Conservation (phyloP, 345 rosid genomes). For the Eucalyptus cloeziana region DNA sequence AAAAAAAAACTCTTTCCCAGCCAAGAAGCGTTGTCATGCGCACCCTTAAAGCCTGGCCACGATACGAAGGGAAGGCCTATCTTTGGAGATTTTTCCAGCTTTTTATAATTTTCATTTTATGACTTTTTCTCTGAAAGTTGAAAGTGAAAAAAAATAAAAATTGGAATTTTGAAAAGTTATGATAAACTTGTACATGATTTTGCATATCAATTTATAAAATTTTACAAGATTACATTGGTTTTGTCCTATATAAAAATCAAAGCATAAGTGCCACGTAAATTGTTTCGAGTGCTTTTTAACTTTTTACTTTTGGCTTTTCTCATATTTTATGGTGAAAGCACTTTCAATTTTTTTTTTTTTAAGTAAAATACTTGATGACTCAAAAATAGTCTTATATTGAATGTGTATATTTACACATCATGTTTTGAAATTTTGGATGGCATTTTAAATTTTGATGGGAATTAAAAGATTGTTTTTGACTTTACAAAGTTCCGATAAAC, state of each 20-base stretch:
- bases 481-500: no score
- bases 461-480: no score
- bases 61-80: background rate
- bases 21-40: no score
- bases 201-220: background rate
- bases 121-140: background rate
- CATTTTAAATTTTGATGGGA: no score
- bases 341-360: no score
- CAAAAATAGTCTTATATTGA: background rate
- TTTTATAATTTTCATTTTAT: background rate
- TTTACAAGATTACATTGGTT: background rate
- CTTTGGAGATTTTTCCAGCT: background rate
- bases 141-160: background rate
- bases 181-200: background rate
- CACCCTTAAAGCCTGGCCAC: background rate
- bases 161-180: background rate
- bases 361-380: background rate
- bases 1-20: no score
- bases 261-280: background rate
- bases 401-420: background rate
- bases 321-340: background rate
- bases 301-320: no score
- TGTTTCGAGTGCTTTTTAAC: background rate
- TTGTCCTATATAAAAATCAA: background rate
- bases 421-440: no score